Percentiles rank a stretch among this genome's conserved stretches.
Conservation (phyloP, 805 yeast species). For the Ogataea pignaliae region DNA sequence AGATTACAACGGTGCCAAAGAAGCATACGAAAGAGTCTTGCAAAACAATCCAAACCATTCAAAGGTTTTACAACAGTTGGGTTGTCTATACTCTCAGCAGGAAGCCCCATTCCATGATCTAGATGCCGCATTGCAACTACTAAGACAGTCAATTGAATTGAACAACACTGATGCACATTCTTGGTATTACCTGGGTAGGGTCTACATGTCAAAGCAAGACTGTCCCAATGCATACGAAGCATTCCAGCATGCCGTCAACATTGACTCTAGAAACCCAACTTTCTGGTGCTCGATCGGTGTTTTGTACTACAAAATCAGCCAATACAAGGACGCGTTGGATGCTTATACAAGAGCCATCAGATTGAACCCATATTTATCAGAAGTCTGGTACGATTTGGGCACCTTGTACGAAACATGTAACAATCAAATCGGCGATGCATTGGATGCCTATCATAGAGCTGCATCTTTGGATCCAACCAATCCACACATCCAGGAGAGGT, state of each 20-base stretch:
- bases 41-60: constrained; percentile 91
- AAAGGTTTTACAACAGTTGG: constrained; percentile 91
- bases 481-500: constrained; percentile 88
- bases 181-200: constrained; percentile 96
- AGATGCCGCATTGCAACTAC: constrained; percentile 73
- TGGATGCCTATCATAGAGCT: constrained; percentile 96
- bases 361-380: constrained; percentile 91
- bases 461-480: constrained; percentile 92
- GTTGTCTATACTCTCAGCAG: constrained; percentile 84
- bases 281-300: constrained; percentile 98
- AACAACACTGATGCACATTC: constrained; percentile 91
- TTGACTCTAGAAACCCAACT: constrained; percentile 95
- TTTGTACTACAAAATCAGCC: constrained; percentile 90
- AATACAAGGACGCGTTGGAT: constrained; percentile 93
- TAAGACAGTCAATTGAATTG: constrained; percentile 83
- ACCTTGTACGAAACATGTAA: constrained; percentile 96
- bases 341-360: constrained; percentile 97
- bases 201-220: constrained; percentile 93
- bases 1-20: constrained; percentile 87
- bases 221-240: constrained; percentile 97
- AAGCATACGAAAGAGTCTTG: constrained; percentile 91
- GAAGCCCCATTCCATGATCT: constrained; percentile 71
- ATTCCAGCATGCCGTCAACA: constrained; percentile 96
- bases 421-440: constrained; percentile 89
- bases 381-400: constrained; percentile 98